phyloP scores from a whole-genome alignment of 2,329 filamentous ascomycete genomes.

The Claviceps capensis region DNA sequence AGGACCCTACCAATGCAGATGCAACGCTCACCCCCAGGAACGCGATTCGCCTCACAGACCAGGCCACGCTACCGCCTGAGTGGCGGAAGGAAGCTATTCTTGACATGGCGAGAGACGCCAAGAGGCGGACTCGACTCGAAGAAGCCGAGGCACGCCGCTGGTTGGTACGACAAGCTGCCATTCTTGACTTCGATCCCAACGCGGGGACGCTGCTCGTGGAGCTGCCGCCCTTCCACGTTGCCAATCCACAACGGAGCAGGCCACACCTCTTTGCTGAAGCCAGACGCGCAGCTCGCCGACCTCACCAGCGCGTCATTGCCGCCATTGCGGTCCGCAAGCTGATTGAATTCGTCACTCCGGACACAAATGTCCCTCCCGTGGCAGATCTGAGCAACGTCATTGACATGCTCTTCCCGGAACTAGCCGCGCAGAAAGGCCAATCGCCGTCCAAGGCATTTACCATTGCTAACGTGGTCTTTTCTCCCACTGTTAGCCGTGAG shows the following conservation, averaged over 20 bases:
- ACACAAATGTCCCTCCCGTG: constrained; percentile 27
- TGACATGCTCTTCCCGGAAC: constrained; percentile 33
- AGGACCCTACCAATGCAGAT: constrained; percentile 74
- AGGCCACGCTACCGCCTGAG: constrained; percentile 51
- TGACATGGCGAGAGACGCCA: constrained; percentile 39
- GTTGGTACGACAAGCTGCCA: constrained; percentile 32
- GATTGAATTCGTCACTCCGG: constrained; percentile 36
- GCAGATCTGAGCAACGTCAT: constrained; percentile 31
- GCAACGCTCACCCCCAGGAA: constrained; percentile 68
- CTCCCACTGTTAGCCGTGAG: constrained; percentile 14
- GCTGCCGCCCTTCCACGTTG: constrained; percentile 23
- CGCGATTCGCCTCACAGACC: constrained; percentile 54
- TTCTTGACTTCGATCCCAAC: constrained; percentile 33
- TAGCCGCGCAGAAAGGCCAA: constrained; percentile 14
- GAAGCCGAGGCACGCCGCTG: constrained; percentile 41
- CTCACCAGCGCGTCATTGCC: constrained; percentile 29
- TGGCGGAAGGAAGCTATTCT: constrained; percentile 53
- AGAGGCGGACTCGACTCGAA: constrained; percentile 26
- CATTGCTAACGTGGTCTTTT: constrained; percentile 24
- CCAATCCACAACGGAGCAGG: neutral
- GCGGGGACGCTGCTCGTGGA: constrained; percentile 33
- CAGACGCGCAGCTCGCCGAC: constrained; percentile 13
- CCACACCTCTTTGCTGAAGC: constrained; percentile 12
- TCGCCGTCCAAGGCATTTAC: constrained; percentile 26
- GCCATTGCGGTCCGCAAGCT: constrained; percentile 33